These are phyloP conservation scores for Dryas octopetala DNA, from an alignment of 306 rosid genomes.

Conservation along the genomic window DNA sequence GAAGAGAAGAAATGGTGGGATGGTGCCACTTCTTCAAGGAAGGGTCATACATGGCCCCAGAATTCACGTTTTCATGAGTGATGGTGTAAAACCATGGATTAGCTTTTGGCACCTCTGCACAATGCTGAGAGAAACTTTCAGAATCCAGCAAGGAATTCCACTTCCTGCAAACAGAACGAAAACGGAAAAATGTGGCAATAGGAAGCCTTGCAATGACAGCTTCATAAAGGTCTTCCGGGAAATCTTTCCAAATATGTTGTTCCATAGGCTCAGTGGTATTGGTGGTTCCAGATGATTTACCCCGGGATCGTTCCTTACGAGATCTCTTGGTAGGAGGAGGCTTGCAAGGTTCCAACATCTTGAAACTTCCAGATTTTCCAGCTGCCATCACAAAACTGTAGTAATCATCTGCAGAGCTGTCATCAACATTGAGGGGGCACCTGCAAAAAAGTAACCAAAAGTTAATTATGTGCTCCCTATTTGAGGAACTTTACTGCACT, in stretches of 20 bases:
- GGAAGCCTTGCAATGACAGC: conserved; percentile 89
- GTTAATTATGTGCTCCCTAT: conserved; percentile 21
- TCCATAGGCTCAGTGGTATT: conserved; percentile 63
- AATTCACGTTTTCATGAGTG: conserved; percentile 64
- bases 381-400: conserved; percentile 67
- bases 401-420: conserved; percentile 60
- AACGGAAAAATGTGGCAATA: conserved; percentile 66
- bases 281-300: conserved; percentile 46
- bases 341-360: conserved; percentile 58
- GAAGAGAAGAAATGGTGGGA: conserved; percentile 59
- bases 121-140: conserved; percentile 66
- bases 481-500: conserved; percentile 4
- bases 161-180: conserved; percentile 70
- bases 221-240: conserved; percentile 85
- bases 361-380: conserved; percentile 50
- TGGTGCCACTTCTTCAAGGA: conserved; percentile 85
- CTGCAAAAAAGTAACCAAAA: conserved; percentile 39
- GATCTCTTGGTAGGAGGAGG: conserved; percentile 62
- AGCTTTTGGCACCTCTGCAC: conserved; percentile 54
- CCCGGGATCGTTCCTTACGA: conserved; percentile 55
- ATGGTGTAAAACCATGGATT: conserved; percentile 86
- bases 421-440: conserved; percentile 58
- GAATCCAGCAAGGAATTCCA: conserved; percentile 84
- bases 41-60: conserved; percentile 91
- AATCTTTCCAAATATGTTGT: conserved; percentile 72